phyloP scores from a whole-genome alignment of 768 basidiomycete species.

The Lepiota venenata region DNA sequence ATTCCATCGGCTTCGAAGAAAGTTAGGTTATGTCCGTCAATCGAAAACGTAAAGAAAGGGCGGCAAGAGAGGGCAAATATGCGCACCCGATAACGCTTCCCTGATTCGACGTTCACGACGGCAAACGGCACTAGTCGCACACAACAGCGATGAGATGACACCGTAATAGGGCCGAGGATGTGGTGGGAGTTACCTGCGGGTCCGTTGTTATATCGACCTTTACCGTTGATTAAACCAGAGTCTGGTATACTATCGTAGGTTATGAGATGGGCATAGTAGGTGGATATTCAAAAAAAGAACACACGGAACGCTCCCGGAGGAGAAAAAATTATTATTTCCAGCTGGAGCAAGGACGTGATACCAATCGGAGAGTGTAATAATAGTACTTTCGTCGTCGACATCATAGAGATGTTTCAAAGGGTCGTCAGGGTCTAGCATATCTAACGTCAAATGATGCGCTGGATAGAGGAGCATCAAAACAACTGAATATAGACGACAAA shows the following conservation, averaged over 20 bases:
- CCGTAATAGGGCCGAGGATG: no score
- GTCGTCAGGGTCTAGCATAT: slow-evolving; percentile 10
- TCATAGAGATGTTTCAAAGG: slow-evolving; percentile 18
- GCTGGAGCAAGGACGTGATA: neutral
- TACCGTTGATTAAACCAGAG: slow-evolving; percentile 18
- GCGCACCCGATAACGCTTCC: slow-evolving; percentile 51
- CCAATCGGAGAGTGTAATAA: neutral
- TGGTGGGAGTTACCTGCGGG: slow-evolving; percentile 13
- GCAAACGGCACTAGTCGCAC: slow-evolving; percentile 10
- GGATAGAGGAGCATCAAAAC: neutral
- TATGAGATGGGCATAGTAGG: neutral
- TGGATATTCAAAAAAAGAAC: neutral
- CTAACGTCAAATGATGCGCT: neutral
- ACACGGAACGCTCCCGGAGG: slow-evolving; percentile 19
- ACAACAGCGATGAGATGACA: no score
- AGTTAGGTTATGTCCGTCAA: slow-evolving; percentile 29
- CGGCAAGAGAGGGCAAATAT: slow-evolving; percentile 46
- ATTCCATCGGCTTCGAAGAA: slow-evolving; percentile 29
- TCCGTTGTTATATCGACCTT: slow-evolving; percentile 19
- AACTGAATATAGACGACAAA: slow-evolving; percentile 24
- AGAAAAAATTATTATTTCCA: slow-evolving; percentile 39
- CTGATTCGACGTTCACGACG: slow-evolving; percentile 37
- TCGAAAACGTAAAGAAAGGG: slow-evolving; percentile 34
- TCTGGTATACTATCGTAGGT: neutral
- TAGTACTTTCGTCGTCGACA: slow-evolving; percentile 15